A percentile compares a stretch with the other conserved stretches of the same genome.
These are phyloP conservation scores for Ophiorrhiza pumila DNA, from an alignment of 257 asterid species.

Conservation along the genomic window DNA sequence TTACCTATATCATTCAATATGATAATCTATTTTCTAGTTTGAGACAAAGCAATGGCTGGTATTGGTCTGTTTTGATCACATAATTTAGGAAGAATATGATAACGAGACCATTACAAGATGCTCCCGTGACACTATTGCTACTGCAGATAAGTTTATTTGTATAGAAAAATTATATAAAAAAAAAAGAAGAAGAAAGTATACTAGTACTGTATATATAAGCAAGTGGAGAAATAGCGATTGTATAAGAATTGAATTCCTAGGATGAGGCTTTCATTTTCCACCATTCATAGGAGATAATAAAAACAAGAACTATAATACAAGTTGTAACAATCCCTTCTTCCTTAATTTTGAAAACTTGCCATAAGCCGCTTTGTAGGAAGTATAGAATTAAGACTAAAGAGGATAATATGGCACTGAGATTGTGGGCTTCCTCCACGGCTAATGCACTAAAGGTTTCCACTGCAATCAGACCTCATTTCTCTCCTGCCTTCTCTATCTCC, in stretches of 20 bases:
- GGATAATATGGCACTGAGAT: constrained; percentile 65
- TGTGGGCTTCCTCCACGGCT: constrained; percentile 98
- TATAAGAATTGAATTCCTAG: constrained; percentile 13
- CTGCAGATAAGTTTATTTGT: no score
- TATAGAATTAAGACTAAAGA: background rate
- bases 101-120: no score
- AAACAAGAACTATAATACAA: constrained; percentile 12
- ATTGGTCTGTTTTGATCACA: no score
- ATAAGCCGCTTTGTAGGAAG: background rate
- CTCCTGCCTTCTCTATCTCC: constrained; percentile 64
- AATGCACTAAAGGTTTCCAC: constrained; percentile 73
- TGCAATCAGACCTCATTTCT: constrained; percentile 27
- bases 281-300: constrained; percentile 62
- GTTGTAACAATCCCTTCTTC: constrained; percentile 1
- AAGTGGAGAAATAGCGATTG: background rate
- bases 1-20: no score
- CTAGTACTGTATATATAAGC: background rate
- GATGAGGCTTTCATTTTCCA: constrained; percentile 75
- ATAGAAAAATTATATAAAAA: background rate
- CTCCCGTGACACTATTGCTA: no score
- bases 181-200: no score
- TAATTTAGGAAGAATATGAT: no score
- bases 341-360: constrained; percentile 12
- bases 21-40: no score
- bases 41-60: no score